Percentiles rank a stretch among this genome's conserved stretches.
phyloP scores from a whole-genome alignment of 2,329 filamentous ascomycete genomes.

The Colletotrichum sp. region DNA sequence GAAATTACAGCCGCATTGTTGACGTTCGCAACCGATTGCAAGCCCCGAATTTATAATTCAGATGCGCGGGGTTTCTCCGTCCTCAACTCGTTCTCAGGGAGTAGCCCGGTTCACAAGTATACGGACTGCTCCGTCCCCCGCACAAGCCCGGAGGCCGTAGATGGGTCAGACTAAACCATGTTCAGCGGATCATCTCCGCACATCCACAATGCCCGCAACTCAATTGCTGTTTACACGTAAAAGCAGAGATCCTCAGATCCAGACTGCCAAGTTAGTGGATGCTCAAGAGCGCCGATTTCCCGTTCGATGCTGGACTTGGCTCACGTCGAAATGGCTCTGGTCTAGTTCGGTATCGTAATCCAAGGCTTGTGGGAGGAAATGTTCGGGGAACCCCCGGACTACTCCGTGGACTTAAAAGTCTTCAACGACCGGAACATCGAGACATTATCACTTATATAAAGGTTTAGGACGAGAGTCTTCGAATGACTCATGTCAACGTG shows the following conservation, averaged over 20 bases:
- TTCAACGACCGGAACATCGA: background rate
- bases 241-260: background rate
- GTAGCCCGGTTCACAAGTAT: background rate
- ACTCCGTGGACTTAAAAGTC: background rate
- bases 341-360: background rate
- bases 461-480: background rate
- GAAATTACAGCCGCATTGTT: background rate
- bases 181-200: background rate
- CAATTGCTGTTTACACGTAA: background rate
- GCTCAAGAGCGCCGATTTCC: background rate
- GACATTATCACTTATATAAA: background rate
- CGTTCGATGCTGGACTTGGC: background rate
- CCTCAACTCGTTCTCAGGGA: background rate
- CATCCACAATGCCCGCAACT: background rate
- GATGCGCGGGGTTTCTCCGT: background rate
- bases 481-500: background rate
- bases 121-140: background rate
- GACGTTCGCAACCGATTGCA: background rate
- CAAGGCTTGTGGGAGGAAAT: background rate
- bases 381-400: background rate
- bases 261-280: background rate
- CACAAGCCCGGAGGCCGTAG: conserved; percentile 23
- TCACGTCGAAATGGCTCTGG: background rate
- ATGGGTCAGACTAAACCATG: background rate
- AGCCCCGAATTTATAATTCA: background rate